Conservation (phyloP, 148 eudicot species). For the Amaranthus hypochondriacus region DNA sequence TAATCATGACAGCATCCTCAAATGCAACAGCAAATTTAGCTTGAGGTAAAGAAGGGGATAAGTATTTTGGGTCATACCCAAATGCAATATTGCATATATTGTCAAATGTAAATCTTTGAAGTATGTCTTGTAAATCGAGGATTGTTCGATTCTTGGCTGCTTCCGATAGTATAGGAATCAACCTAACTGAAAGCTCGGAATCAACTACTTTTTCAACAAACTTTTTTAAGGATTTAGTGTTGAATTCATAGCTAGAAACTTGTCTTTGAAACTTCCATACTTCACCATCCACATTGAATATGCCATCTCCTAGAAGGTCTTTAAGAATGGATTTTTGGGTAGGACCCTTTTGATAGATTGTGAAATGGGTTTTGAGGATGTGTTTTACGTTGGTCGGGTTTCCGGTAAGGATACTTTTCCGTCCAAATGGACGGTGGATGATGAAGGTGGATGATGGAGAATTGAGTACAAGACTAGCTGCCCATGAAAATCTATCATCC, state of each 20-base stretch:
- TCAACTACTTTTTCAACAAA: conserved; percentile 40
- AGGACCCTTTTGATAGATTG: conserved; percentile 30
- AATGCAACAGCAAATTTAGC: conserved; percentile 32
- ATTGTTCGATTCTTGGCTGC: conserved; percentile 19
- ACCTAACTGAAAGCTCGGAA: conserved; percentile 28
- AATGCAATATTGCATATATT: conserved; percentile 32
- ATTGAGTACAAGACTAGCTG: conserved; percentile 2
- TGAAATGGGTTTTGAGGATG: conserved; percentile 23
- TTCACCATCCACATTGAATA: conserved; percentile 37
- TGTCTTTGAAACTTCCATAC: conserved; percentile 47
- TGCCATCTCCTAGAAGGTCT: conserved; percentile 42
- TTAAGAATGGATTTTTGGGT: neutral
- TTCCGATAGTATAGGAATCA: conserved; percentile 26
- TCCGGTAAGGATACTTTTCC: conserved; percentile 4
- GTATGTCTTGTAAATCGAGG: conserved; percentile 26
- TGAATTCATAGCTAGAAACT: conserved; percentile 35
- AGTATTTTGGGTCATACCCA: conserved; percentile 37
- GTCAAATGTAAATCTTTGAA: conserved; percentile 29
- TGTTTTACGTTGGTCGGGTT: conserved; percentile 25
- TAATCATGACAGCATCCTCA: conserved; percentile 37
- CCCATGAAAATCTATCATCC: conserved; percentile 12
- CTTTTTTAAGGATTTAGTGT: conserved; percentile 29
- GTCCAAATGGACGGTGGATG: conserved; percentile 13
- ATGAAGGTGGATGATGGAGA: conserved; percentile 20
- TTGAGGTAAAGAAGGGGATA: conserved; percentile 26